Evolutionary conservation across 352 stramenopile genomes (phyloP).

Genomic region (Phytopythium oedochilum): DNA sequence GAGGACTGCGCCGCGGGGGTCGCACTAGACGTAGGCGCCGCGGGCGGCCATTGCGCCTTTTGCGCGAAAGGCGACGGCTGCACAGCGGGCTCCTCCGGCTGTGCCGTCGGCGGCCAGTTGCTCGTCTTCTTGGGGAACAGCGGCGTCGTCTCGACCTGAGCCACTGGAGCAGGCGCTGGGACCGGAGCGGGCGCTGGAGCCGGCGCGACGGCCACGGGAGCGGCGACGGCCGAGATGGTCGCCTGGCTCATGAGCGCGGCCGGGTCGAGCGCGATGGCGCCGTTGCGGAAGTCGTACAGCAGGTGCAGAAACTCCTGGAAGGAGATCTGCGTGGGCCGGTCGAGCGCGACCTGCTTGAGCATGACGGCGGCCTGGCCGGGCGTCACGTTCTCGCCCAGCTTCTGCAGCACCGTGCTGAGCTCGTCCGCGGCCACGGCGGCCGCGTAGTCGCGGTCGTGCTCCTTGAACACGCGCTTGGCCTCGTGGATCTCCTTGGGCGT

Average conservation of each 20-base stretch:
- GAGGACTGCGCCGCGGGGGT: constrained; percentile 8
- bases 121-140: constrained; percentile 20
- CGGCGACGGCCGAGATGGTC: constrained; percentile 17
- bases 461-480: constrained; percentile 82
- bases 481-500: constrained; percentile 86
- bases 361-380: constrained; percentile 51
- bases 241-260: constrained; percentile 36
- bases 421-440: constrained; percentile 47
- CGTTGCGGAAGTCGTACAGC: constrained; percentile 67
- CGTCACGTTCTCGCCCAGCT: constrained; percentile 80
- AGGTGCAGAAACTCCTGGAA: constrained; percentile 85
- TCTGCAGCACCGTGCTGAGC: constrained; percentile 56
- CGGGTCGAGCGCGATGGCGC: constrained; percentile 50
- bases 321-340: constrained; percentile 37
- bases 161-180: constrained; percentile 2
- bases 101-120: constrained; percentile 8
- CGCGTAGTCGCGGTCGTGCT: constrained; percentile 71
- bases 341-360: constrained; percentile 57
- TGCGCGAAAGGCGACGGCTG: constrained; percentile 30
- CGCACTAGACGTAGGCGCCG: constrained; percentile 4
- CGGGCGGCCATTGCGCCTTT: constrained; percentile 53
- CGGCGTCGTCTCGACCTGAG: constrained; percentile 5
- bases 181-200: constrained; percentile 8
- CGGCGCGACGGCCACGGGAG: constrained; percentile 4
- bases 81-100: constrained; percentile 8